These are phyloP conservation scores for Sonneratia caseolaris DNA, from an alignment of 345 rosid species.

Conservation along the genomic window DNA sequence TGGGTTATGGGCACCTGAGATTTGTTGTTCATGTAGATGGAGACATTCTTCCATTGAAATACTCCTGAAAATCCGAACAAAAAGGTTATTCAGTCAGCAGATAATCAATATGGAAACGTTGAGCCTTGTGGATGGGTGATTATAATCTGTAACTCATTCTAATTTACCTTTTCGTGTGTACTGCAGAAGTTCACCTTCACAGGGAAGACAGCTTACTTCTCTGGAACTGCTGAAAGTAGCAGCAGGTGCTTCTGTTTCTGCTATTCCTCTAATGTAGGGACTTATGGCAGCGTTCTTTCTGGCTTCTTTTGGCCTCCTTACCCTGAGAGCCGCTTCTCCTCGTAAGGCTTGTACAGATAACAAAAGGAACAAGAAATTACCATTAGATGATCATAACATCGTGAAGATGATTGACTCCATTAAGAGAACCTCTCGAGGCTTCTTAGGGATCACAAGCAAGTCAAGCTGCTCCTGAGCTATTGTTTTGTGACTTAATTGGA, in stretches of 20 bases:
- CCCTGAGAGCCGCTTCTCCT: constrained; percentile 77
- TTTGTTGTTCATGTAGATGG: constrained; percentile 60
- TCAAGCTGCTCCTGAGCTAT: neutral
- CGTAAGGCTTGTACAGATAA: constrained; percentile 46
- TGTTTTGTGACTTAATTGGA: neutral
- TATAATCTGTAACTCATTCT: neutral
- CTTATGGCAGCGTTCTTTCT: constrained; percentile 76
- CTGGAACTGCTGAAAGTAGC: constrained; percentile 23
- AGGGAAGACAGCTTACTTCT: constrained; percentile 35
- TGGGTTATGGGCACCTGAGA: constrained; percentile 42
- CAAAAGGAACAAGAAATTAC: neutral
- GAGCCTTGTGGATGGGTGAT: neutral
- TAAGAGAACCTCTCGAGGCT: neutral
- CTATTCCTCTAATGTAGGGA: constrained; percentile 53
- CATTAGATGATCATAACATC: neutral
- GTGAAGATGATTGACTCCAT: neutral
- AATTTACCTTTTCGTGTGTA: constrained; percentile 52
- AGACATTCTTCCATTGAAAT: constrained; percentile 47
- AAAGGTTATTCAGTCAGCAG: neutral
- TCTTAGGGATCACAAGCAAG: neutral
- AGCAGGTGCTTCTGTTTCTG: constrained; percentile 33
- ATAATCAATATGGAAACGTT: neutral
- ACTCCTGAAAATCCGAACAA: constrained; percentile 39
- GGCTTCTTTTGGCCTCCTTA: constrained; percentile 79
- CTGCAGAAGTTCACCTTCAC: constrained; percentile 65